Percentiles rank a stretch among this genome's conserved stretches.
Evolutionary conservation across 345 rosid species (phyloP).

Genomic region (Populus alba): DNA sequence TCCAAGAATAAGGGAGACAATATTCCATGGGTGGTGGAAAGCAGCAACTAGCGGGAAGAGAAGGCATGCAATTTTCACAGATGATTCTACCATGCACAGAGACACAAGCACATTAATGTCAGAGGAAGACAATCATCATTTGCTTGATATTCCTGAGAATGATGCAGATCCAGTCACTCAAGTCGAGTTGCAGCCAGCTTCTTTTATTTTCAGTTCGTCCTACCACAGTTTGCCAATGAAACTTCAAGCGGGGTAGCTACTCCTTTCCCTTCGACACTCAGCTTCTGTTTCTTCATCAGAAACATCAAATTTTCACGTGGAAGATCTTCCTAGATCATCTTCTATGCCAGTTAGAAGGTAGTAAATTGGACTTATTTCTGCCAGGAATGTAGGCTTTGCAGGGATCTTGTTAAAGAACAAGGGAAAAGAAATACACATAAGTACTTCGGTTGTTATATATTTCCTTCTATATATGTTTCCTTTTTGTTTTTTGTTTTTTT

Average conservation of each 20-base stretch:
- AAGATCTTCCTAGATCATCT: conserved; percentile 43
- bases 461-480: too few relatives aligned
- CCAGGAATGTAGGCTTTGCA: not conserved
- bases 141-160: conserved; percentile 48
- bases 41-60: conserved; percentile 78
- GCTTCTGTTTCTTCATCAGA: conserved; percentile 49
- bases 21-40: conserved; percentile 87
- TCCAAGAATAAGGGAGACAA: conserved; percentile 73
- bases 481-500: too few relatives aligned
- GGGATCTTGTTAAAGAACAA: not conserved
- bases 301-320: conserved; percentile 18
- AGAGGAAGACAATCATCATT: conserved; percentile 65
- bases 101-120: conserved; percentile 83
- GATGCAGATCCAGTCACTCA: conserved; percentile 23
- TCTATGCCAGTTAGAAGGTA: conserved; percentile 64
- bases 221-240: conserved; percentile 42
- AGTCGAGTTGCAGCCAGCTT: conserved; percentile 49
- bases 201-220: conserved; percentile 13
- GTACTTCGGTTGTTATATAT: too few relatives aligned
- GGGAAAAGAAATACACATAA: not conserved
- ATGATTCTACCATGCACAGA: conserved; percentile 68
- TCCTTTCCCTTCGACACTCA: conserved; percentile 62
- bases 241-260: conserved; percentile 49
- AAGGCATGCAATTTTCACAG: conserved; percentile 49
- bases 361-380: conserved; percentile 10